Percentiles rank a stretch among this genome's conserved stretches.
These are phyloP conservation scores for Nevesoporus exiguus DNA, from an alignment of 768 basidiomycete species.

Conservation along the genomic window DNA sequence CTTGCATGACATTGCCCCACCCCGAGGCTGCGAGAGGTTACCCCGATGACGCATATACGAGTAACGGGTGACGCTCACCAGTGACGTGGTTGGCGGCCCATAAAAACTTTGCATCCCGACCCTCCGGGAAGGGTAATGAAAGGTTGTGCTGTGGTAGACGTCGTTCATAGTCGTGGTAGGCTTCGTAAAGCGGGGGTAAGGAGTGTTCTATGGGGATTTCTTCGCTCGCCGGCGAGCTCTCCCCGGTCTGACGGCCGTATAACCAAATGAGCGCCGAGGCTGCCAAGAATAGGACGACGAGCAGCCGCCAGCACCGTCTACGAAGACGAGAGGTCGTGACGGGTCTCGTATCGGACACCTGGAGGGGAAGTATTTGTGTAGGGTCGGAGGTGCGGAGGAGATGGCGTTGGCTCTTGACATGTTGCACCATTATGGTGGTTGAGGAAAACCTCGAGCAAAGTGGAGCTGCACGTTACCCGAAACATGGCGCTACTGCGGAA, in stretches of 20 bases:
- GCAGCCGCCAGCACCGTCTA: conserved; percentile 12
- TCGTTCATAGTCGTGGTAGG: conserved; percentile 43
- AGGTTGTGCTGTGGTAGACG: conserved; percentile 44
- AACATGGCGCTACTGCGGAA: background rate
- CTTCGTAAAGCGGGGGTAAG: conserved; percentile 44
- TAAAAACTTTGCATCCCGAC: conserved; percentile 41
- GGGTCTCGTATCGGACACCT: conserved; percentile 8
- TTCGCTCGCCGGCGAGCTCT: conserved; percentile 2
- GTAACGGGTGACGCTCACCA: conserved; percentile 25
- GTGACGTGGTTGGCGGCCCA: conserved; percentile 48
- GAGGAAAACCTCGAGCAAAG: background rate
- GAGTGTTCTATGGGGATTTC: conserved; percentile 1
- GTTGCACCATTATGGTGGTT: conserved; percentile 12
- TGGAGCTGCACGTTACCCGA: background rate
- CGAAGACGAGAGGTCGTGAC: background rate
- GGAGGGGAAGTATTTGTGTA: conserved; percentile 16
- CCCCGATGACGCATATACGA: too few species aligned
- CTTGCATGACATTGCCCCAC: conserved; percentile 63
- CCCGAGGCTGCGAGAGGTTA: conserved; percentile 40
- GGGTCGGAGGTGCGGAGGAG: conserved; percentile 3
- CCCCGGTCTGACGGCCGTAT: background rate
- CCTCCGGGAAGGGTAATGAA: conserved; percentile 39
- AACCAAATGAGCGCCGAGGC: conserved; percentile 17
- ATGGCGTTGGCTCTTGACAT: conserved; percentile 2
- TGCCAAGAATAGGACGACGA: conserved; percentile 11